A percentile compares a stretch with the other conserved stretches of the same genome.
Evolutionary conservation across 305 asterid species (phyloP).

Genomic region (Fraxinus sp.): DNA sequence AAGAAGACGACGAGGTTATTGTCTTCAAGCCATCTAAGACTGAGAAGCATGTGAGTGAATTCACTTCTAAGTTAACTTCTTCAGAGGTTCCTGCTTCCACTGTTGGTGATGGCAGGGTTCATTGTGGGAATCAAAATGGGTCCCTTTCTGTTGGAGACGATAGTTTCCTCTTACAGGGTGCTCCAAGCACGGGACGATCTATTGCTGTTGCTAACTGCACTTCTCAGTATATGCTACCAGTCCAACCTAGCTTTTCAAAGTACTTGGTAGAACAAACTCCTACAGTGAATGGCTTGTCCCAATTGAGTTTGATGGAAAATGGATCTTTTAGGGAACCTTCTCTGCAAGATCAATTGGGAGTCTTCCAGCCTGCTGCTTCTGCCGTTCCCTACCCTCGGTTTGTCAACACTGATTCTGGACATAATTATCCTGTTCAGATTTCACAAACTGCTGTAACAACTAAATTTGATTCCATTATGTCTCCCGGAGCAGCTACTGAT

Average conservation of each 20-base stretch:
- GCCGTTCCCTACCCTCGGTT: constrained; percentile 54
- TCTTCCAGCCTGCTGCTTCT: constrained; percentile 46
- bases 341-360: constrained; percentile 47
- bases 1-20: constrained; percentile 92
- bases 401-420: constrained; percentile 34
- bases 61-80: constrained; percentile 35
- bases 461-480: constrained; percentile 47
- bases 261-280: constrained; percentile 54
- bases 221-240: constrained; percentile 48
- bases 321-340: constrained; percentile 38
- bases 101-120: constrained; percentile 32
- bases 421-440: constrained; percentile 37
- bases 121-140: constrained; percentile 39
- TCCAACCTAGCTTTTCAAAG: constrained; percentile 42
- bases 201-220: constrained; percentile 30
- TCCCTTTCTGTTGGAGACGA: constrained; percentile 45
- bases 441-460: constrained; percentile 49
- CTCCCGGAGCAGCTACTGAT: constrained; percentile 42
- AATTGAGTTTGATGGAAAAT: constrained; percentile 56
- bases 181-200: constrained; percentile 41
- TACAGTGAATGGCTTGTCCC: constrained; percentile 47
- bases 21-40: constrained; percentile 66
- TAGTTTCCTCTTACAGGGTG: constrained; percentile 39
- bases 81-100: constrained; percentile 39
- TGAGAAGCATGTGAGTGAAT: constrained; percentile 58